These are phyloP conservation scores for Digitaria exilis DNA, from an alignment of 202 grass and related monocot genomes.

Conservation along the genomic window DNA sequence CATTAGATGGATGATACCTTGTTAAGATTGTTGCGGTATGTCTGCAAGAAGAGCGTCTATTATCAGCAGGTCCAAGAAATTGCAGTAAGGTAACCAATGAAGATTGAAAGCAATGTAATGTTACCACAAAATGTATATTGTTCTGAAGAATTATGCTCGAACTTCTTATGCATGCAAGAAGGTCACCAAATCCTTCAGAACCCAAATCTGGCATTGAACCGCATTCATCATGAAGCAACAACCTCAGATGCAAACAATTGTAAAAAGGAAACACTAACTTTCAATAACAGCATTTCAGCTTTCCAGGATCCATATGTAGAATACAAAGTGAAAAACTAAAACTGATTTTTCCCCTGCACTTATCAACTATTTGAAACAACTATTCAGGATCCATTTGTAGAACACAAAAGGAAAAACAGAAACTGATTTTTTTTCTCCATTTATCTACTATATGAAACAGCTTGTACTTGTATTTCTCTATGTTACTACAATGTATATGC, in stretches of 20 bases:
- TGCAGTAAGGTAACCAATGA: conserved; percentile 28
- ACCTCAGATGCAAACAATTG: conserved; percentile 17
- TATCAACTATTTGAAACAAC: background rate
- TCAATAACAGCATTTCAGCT: conserved; percentile 17
- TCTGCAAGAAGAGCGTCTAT: conserved; percentile 72
- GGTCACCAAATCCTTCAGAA: conserved; percentile 97
- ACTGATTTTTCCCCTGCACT: background rate
- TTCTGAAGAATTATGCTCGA: conserved; percentile 70
- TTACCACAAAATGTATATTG: conserved; percentile 99
- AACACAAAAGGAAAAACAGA: conserved; percentile 11
- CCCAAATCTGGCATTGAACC: conserved; percentile 82
- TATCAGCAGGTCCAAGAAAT: conserved; percentile 41
- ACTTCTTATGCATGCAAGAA: conserved; percentile 94
- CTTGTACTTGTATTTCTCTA: background rate
- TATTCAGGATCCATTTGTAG: conserved; percentile 22
- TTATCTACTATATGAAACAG: conserved; percentile 26
- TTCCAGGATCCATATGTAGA: conserved; percentile 27
- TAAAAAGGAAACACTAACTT: conserved; percentile 19
- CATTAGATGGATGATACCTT: conserved; percentile 66
- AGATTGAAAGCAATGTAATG: conserved; percentile 23
- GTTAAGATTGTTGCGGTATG: conserved; percentile 97
- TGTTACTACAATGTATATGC: conserved; percentile 1
- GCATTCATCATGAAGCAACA: conserved; percentile 39
- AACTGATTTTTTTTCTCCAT: conserved; percentile 14
- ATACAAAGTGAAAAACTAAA: background rate